Evolutionary conservation across 352 stramenopile genomes (phyloP), one percentile per base, ranked within the genome.

Genomic region (Phytophthora aleatoria): DNA sequence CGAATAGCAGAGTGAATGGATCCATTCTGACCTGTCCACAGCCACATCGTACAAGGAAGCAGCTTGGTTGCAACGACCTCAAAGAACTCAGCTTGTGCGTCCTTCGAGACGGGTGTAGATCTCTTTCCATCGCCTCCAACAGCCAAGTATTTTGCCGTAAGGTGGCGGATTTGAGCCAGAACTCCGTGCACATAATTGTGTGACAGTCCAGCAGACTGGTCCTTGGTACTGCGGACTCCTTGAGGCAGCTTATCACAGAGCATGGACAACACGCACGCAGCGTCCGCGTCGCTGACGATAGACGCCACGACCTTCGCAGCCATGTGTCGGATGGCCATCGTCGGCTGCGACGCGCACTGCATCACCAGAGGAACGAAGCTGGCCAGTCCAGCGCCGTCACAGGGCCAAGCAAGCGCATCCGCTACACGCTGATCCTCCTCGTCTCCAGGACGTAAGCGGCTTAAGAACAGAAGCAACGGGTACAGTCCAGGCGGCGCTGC

Each of bases 291-390:
- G 13, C 69, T 77, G 3, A 91, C 70, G 36, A 96, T 92, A 8
- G 82, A 65, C 1, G 80, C 86, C 27, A 96, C 53, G n/a, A 91
- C 88, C 50, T 87, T 77, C 0, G 85, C 85, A 36, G 88, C 81
- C 83, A 96, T 96, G 28, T 89, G 69, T 15, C 86, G 86, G 36
- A 92, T 88, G 33, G 87, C 73, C 60, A 90, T 86, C n/a, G 85
- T 85, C 5, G 78, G 74, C 39, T 93, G 81, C 36, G 68, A 81
- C 11, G 85, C 85, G 57, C 88, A 94, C 52, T 79, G 64, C 31
- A 87, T 66, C 13, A 93, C 79, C 7, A 92, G 73, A 15, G 86
- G 86, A 12, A 92, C 65, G 41, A 96, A 94, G 38, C 58, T 74
- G 6, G 67, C 66, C 11, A 78, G 50, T 9, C 52, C 59, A 53